A percentile compares a stretch with the other conserved stretches of the same genome.
Evolutionary conservation across 768 basidiomycete species (phyloP).

Genomic region (Russula lepida): DNA sequence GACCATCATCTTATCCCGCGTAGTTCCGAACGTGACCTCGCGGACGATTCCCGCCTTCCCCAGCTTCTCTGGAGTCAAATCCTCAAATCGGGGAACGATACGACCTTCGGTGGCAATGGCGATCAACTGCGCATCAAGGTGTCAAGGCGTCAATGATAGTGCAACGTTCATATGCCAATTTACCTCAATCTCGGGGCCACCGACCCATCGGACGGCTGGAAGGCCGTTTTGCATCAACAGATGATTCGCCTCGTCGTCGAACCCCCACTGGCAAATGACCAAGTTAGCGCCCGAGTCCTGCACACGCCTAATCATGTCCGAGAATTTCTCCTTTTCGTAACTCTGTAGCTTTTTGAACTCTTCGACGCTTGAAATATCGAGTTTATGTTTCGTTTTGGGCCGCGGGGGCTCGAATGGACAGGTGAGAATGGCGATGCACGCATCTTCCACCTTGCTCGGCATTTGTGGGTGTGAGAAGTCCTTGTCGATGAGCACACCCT

Average conservation of each 20-base stretch:
- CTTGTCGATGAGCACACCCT: slow-evolving; percentile 98
- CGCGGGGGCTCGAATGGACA: slow-evolving; percentile 99
- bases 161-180: neutral
- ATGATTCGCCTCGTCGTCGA: slow-evolving; percentile 99
- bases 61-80: slow-evolving; percentile 83
- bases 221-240: slow-evolving; percentile 95
- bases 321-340: slow-evolving; percentile 95
- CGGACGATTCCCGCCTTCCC: slow-evolving; percentile 91
- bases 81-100: slow-evolving; percentile 97
- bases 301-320: slow-evolving; percentile 93
- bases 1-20: slow-evolving; percentile 98
- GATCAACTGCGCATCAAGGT: slow-evolving; percentile 56
- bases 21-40: slow-evolving; percentile 94
- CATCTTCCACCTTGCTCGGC: slow-evolving; percentile 82
- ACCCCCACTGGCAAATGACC: slow-evolving; percentile 99
- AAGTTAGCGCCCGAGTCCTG: slow-evolving; percentile 96
- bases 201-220: slow-evolving; percentile 97
- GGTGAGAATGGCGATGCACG: slow-evolving; percentile 91
- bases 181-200: slow-evolving; percentile 98
- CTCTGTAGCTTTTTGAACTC: slow-evolving; percentile 92
- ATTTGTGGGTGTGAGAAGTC: slow-evolving; percentile 99
- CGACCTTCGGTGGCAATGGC: slow-evolving; percentile 98
- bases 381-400: slow-evolving; percentile 98
- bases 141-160: neutral
- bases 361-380: slow-evolving; percentile 94